These are phyloP conservation scores for Boletus rubescentipes DNA, from an alignment of 768 basidiomycete genomes.

Conservation along the genomic window DNA sequence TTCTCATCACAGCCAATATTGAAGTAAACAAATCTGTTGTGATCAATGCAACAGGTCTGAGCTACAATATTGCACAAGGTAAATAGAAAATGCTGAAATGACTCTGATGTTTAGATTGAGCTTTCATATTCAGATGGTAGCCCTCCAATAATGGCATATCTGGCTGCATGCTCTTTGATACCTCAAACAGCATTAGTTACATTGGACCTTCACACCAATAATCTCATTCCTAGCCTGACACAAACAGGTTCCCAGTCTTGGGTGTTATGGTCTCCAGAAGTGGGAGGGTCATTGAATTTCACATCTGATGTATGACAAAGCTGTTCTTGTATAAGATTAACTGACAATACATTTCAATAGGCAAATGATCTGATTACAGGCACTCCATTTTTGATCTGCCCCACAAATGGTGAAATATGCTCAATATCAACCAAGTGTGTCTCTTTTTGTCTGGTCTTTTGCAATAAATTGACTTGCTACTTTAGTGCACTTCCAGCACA, in stretches of 20 bases:
- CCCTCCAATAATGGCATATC: neutral
- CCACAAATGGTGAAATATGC: neutral
- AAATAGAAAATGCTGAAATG: neutral
- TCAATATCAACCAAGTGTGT: neutral
- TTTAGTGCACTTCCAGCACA: neutral
- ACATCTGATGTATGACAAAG: neutral
- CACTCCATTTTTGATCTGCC: neutral
- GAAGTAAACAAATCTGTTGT: neutral
- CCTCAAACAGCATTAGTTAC: neutral
- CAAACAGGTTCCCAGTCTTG: neutral
- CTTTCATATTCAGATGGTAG: neutral
- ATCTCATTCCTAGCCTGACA: neutral
- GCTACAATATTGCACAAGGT: neutral
- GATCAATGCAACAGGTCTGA: neutral
- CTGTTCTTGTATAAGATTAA: neutral
- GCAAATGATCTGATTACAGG: neutral
- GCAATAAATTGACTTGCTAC: too few species aligned
- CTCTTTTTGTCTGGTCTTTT: neutral
- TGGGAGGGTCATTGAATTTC: neutral
- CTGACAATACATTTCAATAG: neutral
- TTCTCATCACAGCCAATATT: slow-evolving; percentile 10
- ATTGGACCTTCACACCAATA: slow-evolving; percentile 3
- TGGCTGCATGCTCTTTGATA: slow-evolving; percentile 11
- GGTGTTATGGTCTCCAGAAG: slow-evolving; percentile 3
- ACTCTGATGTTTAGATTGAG: neutral